A percentile compares a stretch with the other conserved stretches of the same genome.
Evolutionary conservation across 78 protist species (phyloP).

Genomic region (Dictyostelium citrinum): DNA sequence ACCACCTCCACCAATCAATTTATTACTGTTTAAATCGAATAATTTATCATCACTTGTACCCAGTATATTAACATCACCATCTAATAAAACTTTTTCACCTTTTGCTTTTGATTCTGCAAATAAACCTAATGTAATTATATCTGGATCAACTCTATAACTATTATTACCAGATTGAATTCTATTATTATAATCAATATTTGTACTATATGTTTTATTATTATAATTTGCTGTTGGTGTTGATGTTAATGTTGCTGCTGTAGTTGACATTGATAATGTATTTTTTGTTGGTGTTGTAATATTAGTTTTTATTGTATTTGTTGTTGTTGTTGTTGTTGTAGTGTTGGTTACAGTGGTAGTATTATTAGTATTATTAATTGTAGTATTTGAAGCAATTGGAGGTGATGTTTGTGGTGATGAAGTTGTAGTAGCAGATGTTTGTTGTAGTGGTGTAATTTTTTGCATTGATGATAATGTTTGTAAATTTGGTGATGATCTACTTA

Average conservation of each 20-base stretch:
- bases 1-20: not conserved
- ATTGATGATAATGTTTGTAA: not conserved
- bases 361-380: not conserved
- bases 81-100: not conserved
- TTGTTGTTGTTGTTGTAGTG: not conserved
- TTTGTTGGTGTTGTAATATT: not conserved
- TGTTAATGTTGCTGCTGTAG: not conserved
- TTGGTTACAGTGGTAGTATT: not conserved
- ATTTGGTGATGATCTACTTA: slow-evolving; percentile 31
- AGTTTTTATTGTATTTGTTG: not conserved
- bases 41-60: not conserved
- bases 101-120: slow-evolving; percentile 4
- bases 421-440: not conserved
- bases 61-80: not conserved
- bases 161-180: not conserved
- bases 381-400: not conserved
- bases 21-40: not conserved
- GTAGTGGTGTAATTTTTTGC: not conserved
- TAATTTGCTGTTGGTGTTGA: not conserved
- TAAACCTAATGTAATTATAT: not conserved
- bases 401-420: slow-evolving; percentile 3
- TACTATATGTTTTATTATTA: not conserved
- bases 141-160: not conserved
- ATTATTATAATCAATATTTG: not conserved
- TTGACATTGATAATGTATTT: not conserved